Percentiles rank a stretch among this genome's conserved stretches.
Evolutionary conservation across 1,284 basidiomycete genomes (phyloP).

Genomic region (Anthracocystis walkeri): DNA sequence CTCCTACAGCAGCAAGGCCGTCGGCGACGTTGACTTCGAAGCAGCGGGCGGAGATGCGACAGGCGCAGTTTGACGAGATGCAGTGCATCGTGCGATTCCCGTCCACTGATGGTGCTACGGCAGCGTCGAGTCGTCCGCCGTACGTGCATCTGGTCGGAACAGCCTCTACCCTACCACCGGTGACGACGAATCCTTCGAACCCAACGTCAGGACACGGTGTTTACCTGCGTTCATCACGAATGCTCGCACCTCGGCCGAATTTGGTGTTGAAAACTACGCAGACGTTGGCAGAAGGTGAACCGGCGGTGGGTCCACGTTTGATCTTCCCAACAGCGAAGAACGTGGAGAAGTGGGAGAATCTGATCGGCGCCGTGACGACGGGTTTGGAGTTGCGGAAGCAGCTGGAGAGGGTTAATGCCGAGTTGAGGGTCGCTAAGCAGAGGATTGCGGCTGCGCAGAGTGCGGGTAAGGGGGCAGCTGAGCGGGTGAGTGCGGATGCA

Average conservation of each 20-base stretch:
- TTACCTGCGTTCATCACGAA: conserved; percentile 65
- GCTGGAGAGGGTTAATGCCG: conserved; percentile 62
- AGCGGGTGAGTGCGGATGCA: background rate
- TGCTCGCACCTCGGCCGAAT: conserved; percentile 64
- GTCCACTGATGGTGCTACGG: conserved; percentile 16
- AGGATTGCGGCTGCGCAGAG: conserved; percentile 29
- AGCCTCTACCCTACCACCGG: conserved; percentile 61
- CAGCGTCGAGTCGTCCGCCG: conserved; percentile 40
- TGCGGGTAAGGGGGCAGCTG: background rate
- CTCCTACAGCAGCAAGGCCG: conserved; percentile 15
- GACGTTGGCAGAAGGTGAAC: conserved; percentile 58
- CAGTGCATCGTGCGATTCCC: conserved; percentile 65
- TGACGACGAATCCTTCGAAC: conserved; percentile 52
- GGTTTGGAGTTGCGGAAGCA: conserved; percentile 67
- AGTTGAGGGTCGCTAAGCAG: conserved; percentile 45
- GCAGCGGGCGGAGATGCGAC: conserved; percentile 58
- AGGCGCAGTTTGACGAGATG: conserved; percentile 63
- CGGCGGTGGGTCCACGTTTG: conserved; percentile 58
- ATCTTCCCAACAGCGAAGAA: conserved; percentile 67
- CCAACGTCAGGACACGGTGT: conserved; percentile 61
- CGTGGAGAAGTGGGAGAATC: conserved; percentile 68
- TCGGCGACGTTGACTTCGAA: conserved; percentile 49
- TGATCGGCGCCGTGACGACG: conserved; percentile 66
- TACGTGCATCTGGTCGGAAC: conserved; percentile 67
- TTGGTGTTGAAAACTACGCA: conserved; percentile 56